Conservation (phyloP, 2,329 filamentous ascomycete species). For the Aspergillus unguis region DNA sequence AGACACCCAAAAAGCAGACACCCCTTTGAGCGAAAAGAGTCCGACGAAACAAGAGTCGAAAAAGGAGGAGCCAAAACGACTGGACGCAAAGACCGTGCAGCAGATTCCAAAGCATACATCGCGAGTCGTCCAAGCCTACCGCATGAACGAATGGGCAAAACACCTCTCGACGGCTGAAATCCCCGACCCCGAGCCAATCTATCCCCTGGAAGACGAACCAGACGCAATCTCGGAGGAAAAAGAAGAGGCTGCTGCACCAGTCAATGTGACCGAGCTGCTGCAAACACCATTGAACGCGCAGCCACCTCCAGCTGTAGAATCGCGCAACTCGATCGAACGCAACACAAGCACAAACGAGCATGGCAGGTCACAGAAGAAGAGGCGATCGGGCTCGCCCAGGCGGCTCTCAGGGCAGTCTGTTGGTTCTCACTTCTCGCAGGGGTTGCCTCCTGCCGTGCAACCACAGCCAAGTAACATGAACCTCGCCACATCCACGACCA, state of each 20-base stretch:
- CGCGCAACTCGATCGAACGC: slow-evolving; percentile 17
- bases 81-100: slow-evolving; percentile 44
- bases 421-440: slow-evolving; percentile 2
- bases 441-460: slow-evolving; percentile 9
- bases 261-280: slow-evolving; percentile 63
- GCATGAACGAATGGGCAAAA: slow-evolving; percentile 96
- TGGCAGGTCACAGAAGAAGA: slow-evolving; percentile 9
- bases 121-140: slow-evolving; percentile 73
- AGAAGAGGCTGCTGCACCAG: slow-evolving; percentile 56
- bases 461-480: slow-evolving; percentile 1
- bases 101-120: slow-evolving; percentile 69
- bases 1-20: not conserved
- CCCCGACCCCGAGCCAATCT: slow-evolving; percentile 58
- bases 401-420: slow-evolving; percentile 8
- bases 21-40: slow-evolving; percentile 5
- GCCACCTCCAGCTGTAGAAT: slow-evolving; percentile 38
- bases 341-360: too few species aligned
- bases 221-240: slow-evolving; percentile 27
- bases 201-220: slow-evolving; percentile 34
- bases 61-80: slow-evolving; percentile 21
- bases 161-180: slow-evolving; percentile 74
- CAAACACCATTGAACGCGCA: slow-evolving; percentile 58
- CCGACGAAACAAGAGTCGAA: slow-evolving; percentile 15
- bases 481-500: slow-evolving; percentile 19
- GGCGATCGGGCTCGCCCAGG: slow-evolving; percentile 8